Conservation (phyloP, 78 protist species). For the Polysphondylium violaceum region DNA sequence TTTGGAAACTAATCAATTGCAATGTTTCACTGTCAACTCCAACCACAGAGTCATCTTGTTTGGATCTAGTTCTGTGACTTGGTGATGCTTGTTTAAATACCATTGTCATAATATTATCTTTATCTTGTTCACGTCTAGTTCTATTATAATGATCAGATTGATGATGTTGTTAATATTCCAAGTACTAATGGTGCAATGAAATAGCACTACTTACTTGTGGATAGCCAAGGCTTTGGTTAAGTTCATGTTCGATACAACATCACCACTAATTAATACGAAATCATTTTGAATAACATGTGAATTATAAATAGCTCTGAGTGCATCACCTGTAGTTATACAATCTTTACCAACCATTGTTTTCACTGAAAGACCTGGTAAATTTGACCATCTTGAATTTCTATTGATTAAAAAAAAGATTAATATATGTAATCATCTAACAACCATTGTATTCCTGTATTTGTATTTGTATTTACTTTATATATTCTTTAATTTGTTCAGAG, state of each 20-base stretch:
- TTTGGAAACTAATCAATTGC: conserved; percentile 55
- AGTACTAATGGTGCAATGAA: neutral
- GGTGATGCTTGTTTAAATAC: conserved; percentile 66
- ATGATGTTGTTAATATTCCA: neutral
- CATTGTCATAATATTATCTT: conserved; percentile 86
- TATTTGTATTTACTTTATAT: conserved; percentile 39
- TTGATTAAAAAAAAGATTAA: conserved; percentile 1
- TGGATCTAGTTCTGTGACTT: conserved; percentile 70
- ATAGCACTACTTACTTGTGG: conserved; percentile 81
- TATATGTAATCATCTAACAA: neutral
- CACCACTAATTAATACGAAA: conserved; percentile 89
- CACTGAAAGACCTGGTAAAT: conserved; percentile 38
- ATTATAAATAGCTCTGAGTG: conserved; percentile 85
- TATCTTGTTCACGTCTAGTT: conserved; percentile 82
- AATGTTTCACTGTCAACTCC: conserved; percentile 39
- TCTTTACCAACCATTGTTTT: conserved; percentile 7
- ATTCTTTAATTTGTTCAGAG: conserved; percentile 69
- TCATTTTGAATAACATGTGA: conserved; percentile 73
- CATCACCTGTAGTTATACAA: conserved; percentile 86
- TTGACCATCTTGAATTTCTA: conserved; percentile 75
- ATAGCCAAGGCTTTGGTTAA: conserved; percentile 68
- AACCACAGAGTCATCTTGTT: conserved; percentile 69
- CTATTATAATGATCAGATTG: neutral
- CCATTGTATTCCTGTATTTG: too few relatives aligned
- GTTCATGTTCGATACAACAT: conserved; percentile 87